These are phyloP conservation scores for Penstemon barbatus DNA, from an alignment of 257 asterid genomes.

Conservation along the genomic window DNA sequence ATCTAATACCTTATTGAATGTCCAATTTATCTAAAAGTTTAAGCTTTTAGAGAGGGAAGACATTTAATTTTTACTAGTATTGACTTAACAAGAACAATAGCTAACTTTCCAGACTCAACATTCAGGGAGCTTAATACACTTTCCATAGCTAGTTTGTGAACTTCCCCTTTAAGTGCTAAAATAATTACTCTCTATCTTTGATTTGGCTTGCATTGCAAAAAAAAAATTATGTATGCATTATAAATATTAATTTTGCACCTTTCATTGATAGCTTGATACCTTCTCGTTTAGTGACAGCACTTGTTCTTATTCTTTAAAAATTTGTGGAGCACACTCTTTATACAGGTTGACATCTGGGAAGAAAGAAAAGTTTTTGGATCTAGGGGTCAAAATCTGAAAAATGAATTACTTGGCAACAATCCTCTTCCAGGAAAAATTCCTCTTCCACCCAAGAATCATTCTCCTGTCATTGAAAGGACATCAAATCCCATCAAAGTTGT, in stretches of 20 bases:
- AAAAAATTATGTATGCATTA: not conserved
- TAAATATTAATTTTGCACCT: not conserved
- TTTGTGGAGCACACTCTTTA: slow-evolving; percentile 17
- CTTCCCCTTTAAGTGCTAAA: not conserved
- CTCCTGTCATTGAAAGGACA: slow-evolving; percentile 42
- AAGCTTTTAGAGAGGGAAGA: not conserved
- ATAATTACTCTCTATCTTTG: not conserved
- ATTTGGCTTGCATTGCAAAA: not conserved
- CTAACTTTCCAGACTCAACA: not conserved
- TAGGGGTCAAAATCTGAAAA: slow-evolving; percentile 81
- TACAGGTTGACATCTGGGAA: slow-evolving; percentile 91
- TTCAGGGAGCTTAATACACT: not conserved
- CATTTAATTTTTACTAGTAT: not conserved
- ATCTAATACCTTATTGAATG: too few relatives aligned
- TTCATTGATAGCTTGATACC: not conserved
- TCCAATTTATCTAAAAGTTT: too few relatives aligned
- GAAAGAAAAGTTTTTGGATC: slow-evolving; percentile 97
- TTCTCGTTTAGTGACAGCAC: slow-evolving; percentile 4
- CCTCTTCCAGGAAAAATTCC: slow-evolving; percentile 62
- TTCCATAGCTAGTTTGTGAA: not conserved
- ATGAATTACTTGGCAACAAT: slow-evolving; percentile 65
- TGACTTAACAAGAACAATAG: not conserved
- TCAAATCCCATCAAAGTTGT: slow-evolving; percentile 75
- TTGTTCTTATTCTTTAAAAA: not conserved
- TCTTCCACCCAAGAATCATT: slow-evolving; percentile 36